Evolutionary conservation across 2,329 filamentous ascomycete species (phyloP).

Genomic region (Sarocladium oryzae): DNA sequence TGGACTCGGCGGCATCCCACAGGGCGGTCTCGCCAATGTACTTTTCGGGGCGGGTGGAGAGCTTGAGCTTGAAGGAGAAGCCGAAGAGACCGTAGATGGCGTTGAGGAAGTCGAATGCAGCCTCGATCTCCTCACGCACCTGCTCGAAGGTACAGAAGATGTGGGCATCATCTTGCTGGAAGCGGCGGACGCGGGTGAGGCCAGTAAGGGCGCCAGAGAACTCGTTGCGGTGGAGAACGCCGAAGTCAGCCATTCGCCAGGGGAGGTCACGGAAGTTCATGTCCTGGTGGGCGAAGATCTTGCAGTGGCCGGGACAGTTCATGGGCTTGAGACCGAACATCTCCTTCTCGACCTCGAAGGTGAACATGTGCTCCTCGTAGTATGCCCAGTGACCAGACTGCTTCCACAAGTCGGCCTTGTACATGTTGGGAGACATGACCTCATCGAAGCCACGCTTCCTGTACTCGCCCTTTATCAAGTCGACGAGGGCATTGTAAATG

Average conservation of each 20-base stretch:
- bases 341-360: constrained; percentile 71
- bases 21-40: constrained; percentile 80
- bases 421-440: constrained; percentile 93
- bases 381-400: constrained; percentile 85
- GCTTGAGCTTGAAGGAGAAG: constrained; percentile 80
- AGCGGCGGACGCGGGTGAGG: constrained; percentile 84
- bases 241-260: constrained; percentile 90
- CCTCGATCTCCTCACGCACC: constrained; percentile 53
- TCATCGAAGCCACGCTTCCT: constrained; percentile 91
- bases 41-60: constrained; percentile 85
- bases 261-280: constrained; percentile 82
- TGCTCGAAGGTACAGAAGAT: constrained; percentile 67
- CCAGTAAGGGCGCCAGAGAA: constrained; percentile 86
- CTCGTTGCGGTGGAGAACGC: constrained; percentile 91
- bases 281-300: constrained; percentile 78
- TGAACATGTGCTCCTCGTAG: constrained; percentile 84
- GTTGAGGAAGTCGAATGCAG: constrained; percentile 80
- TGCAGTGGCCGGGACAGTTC: constrained; percentile 95
- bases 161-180: constrained; percentile 94
- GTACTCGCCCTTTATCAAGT: constrained; percentile 80
- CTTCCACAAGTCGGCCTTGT: constrained; percentile 89
- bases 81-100: constrained; percentile 60
- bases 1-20: constrained; percentile 83
- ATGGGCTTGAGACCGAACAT: constrained; percentile 77
- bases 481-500: constrained; percentile 84